phyloP scores from a whole-genome alignment of 108 stramenopile species.

The Cafeteria roenbergensis region DNA sequence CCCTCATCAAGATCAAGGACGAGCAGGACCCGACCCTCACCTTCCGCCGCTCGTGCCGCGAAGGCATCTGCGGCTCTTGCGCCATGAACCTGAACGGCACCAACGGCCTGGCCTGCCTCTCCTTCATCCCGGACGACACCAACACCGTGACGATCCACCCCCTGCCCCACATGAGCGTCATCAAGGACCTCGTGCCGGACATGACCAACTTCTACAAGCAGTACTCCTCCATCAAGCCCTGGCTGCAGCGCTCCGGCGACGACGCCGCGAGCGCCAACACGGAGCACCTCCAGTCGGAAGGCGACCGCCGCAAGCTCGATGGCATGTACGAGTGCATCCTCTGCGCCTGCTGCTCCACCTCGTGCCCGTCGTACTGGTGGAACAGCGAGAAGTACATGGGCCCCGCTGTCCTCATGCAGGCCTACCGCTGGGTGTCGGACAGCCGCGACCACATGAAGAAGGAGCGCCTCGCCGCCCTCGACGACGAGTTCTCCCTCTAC shows the following conservation, averaged over 20 bases:
- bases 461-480: slow-evolving; percentile 73
- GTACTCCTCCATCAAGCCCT: slow-evolving; percentile 87
- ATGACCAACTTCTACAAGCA: slow-evolving; percentile 97
- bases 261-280: slow-evolving; percentile 55
- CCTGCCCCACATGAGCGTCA: slow-evolving; percentile 93
- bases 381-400: slow-evolving; percentile 87
- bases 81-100: slow-evolving; percentile 97
- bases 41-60: slow-evolving; percentile 88
- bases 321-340: slow-evolving; percentile 65
- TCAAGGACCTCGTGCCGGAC: slow-evolving; percentile 94
- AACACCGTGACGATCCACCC: slow-evolving; percentile 82
- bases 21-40: slow-evolving; percentile 79
- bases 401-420: slow-evolving; percentile 93
- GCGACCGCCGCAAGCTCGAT: slow-evolving; percentile 35
- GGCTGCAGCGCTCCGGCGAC: slow-evolving; percentile 67
- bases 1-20: slow-evolving; percentile 88
- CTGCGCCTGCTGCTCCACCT: slow-evolving; percentile 92
- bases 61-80: slow-evolving; percentile 93
- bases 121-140: slow-evolving; percentile 64
- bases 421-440: slow-evolving; percentile 90
- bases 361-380: slow-evolving; percentile 97
- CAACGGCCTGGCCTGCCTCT: slow-evolving; percentile 69
- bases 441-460: slow-evolving; percentile 69
- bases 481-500: slow-evolving; percentile 91
- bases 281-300: slow-evolving; percentile 70